These are phyloP conservation scores for Phylloporus rhodoxanthus DNA, from an alignment of 768 basidiomycete genomes.

Conservation along the genomic window DNA sequence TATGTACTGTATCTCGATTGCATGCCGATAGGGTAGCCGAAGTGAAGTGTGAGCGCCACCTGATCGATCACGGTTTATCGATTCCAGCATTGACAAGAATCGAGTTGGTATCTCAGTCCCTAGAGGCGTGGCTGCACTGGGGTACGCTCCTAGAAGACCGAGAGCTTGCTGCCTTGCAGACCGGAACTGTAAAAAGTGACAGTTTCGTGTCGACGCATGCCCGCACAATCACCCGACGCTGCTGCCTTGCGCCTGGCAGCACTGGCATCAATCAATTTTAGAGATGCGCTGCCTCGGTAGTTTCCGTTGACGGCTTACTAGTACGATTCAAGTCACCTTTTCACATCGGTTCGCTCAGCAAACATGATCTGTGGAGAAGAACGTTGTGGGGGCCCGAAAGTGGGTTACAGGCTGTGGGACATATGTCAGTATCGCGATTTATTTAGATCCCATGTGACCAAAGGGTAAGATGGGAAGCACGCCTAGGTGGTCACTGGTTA, in stretches of 20 bases:
- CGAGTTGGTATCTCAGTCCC: conserved; percentile 6
- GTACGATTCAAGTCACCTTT: conserved; percentile 1
- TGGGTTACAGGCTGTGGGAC: conserved; percentile 9
- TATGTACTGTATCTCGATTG: not conserved
- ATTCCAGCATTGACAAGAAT: conserved; percentile 1
- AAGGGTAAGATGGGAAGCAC: too few species aligned
- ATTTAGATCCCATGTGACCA: not conserved
- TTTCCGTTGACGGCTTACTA: not conserved
- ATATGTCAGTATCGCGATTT: not conserved
- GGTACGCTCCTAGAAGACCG: not conserved
- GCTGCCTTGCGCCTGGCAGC: not conserved
- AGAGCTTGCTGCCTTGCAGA: not conserved
- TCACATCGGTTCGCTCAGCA: not conserved
- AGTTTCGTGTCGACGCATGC: not conserved
- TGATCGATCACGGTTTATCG: conserved; percentile 1
- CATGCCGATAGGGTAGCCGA: not conserved
- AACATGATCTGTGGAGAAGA: conserved; percentile 19
- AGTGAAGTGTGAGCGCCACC: not conserved
- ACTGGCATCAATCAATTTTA: not conserved
- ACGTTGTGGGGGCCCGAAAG: conserved; percentile 23
- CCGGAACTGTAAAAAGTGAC: not conserved
- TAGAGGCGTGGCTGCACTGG: not conserved
- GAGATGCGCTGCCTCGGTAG: conserved; percentile 1
- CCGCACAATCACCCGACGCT: not conserved
- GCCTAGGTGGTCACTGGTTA: not conserved